Conservation (phyloP, 2,329 filamentous ascomycete genomes). For the Drechmeria coniospora region DNA sequence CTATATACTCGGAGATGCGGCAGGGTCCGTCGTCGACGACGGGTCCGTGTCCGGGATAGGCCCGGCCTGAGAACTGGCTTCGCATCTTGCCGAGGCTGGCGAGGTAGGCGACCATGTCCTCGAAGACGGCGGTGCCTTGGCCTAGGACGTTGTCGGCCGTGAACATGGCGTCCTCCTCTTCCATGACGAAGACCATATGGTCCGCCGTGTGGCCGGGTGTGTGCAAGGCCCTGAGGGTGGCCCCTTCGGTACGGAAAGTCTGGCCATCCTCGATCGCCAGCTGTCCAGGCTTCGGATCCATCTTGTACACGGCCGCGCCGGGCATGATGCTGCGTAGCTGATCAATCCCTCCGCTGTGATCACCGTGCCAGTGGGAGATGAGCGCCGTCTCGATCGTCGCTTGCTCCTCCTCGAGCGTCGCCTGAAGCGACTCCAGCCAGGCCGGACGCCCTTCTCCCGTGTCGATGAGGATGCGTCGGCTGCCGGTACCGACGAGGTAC, state of each 20-base stretch:
- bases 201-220: conserved; percentile 61
- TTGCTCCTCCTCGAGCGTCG: conserved; percentile 50
- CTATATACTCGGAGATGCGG: conserved; percentile 70
- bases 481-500: conserved; percentile 71
- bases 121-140: conserved; percentile 74
- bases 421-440: conserved; percentile 55
- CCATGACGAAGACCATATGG: conserved; percentile 63
- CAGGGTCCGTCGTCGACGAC: conserved; percentile 56
- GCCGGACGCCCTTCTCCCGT: conserved; percentile 67
- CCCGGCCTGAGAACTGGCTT: conserved; percentile 46
- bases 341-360: conserved; percentile 64
- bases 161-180: conserved; percentile 72
- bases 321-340: conserved; percentile 54
- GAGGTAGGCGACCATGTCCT: conserved; percentile 57
- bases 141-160: conserved; percentile 82
- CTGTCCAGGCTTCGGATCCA: conserved; percentile 38
- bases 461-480: conserved; percentile 66
- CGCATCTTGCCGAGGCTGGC: conserved; percentile 55
- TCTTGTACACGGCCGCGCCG: conserved; percentile 48
- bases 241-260: conserved; percentile 40
- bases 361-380: conserved; percentile 84
- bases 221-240: conserved; percentile 48
- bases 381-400: conserved; percentile 55
- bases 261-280: conserved; percentile 31
- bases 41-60: conserved; percentile 79